Evolutionary conservation across 306 rosid genomes (phyloP).

Genomic region (Medicago arabica): DNA sequence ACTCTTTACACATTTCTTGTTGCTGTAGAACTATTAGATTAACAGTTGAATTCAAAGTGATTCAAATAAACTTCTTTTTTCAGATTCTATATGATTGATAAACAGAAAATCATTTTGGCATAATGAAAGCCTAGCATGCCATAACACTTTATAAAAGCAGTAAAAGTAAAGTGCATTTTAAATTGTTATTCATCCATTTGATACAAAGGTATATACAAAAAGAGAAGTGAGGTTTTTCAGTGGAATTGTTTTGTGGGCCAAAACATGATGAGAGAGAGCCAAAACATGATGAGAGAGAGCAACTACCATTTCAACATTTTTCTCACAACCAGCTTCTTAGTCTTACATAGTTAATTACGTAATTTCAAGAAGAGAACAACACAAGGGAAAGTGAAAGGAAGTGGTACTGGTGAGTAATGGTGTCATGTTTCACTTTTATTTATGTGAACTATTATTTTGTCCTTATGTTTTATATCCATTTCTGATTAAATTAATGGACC

Average conservation of each 20-base stretch:
- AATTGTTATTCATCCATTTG: constrained; percentile 7
- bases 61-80: constrained; percentile 7
- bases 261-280: constrained; percentile 17
- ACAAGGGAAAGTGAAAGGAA: neutral
- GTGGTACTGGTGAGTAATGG: constrained; percentile 17
- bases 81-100: constrained; percentile 10
- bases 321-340: no score
- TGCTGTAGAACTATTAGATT: constrained; percentile 4
- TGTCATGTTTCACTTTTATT: constrained; percentile 46
- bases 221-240: constrained; percentile 2
- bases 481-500: constrained; percentile 39
- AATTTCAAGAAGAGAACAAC: constrained; percentile 26
- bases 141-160: constrained; percentile 39
- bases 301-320: neutral
- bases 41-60: constrained; percentile 27
- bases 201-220: no score
- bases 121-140: constrained; percentile 36
- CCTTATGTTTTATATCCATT: constrained; percentile 42
- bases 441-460: constrained; percentile 45
- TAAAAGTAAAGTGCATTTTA: constrained; percentile 21
- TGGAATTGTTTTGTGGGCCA: constrained; percentile 41
- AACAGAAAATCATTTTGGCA: constrained; percentile 45
- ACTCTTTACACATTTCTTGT: neutral
- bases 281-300: constrained; percentile 12
- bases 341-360: neutral